Evolutionary conservation across 2,329 filamentous ascomycete species (phyloP).

Genomic region (Exophiala oligosperma): DNA sequence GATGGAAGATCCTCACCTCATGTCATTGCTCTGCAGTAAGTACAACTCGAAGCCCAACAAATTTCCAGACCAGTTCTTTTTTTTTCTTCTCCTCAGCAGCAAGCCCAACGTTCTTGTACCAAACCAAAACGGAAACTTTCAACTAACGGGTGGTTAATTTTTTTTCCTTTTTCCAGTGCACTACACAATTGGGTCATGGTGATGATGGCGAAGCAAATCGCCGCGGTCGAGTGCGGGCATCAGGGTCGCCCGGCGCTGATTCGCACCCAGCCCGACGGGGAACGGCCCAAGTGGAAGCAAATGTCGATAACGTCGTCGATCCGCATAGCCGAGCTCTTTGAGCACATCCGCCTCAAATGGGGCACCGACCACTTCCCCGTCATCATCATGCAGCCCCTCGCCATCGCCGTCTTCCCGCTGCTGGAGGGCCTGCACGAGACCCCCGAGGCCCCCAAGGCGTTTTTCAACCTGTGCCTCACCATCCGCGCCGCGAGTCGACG

Average conservation of each 20-base stretch:
- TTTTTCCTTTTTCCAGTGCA: constrained; percentile 4
- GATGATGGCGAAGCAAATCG: constrained; percentile 30
- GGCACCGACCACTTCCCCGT: constrained; percentile 35
- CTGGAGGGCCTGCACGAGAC: constrained; percentile 30
- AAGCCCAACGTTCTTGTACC: too few relatives aligned
- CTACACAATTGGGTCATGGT: constrained; percentile 28
- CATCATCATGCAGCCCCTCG: constrained; percentile 34
- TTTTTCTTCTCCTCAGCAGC: too few relatives aligned
- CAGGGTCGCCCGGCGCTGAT: constrained; percentile 26
- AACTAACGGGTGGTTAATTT: too few relatives aligned
- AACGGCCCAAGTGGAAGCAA: constrained; percentile 23
- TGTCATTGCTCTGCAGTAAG: constrained; percentile 33
- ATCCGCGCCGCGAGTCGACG: constrained; percentile 31
- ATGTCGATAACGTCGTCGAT: constrained; percentile 31
- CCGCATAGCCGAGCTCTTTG: constrained; percentile 29
- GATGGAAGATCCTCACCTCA: constrained; percentile 29
- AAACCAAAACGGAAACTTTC: too few relatives aligned
- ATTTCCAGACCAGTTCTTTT: neutral
- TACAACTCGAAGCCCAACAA: neutral
- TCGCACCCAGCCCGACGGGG: constrained; percentile 7
- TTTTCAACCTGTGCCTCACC: constrained; percentile 32
- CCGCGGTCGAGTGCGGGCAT: constrained; percentile 10
- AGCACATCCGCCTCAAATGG: constrained; percentile 33
- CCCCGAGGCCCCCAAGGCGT: constrained; percentile 28
- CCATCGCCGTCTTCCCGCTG: constrained; percentile 33